Evolutionary conservation across 2,329 filamentous ascomycete genomes (phyloP), one percentile per base, ranked within the genome.

Genomic region (Paramyrothecium roridum): DNA sequence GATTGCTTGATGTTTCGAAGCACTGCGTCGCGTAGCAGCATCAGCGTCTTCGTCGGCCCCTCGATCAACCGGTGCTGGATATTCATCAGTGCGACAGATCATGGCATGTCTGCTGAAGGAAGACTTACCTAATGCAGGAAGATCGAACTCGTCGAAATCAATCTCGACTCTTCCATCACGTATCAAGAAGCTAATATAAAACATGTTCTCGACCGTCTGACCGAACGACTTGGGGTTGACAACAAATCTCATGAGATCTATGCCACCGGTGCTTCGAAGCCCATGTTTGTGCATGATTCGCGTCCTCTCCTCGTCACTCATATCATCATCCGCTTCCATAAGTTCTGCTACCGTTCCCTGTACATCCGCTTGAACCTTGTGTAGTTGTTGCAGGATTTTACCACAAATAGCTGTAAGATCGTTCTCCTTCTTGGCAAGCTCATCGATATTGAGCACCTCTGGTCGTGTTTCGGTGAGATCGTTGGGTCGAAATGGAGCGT

Each of bases 121-220:
- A 46, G 12, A 81, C 89, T 78, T 79, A 96, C 92, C 79, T 50
- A 98, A 72, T 21, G 91, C 85, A n/a, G 93, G 93, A 46, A 96
- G 75, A 2, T 83, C 86, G 57, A 88, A 76, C 13, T 85, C 80
- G 65, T 97, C 93, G 54, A 85, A 82, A 3, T 83, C 79, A n/a
- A 99, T 80, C 34, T 84, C 85, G 7, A 92, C 83, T 57, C 83
- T 85, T 12, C 92, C 92, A 72, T 99, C 95, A 56, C 90, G 86
- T 57, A 98, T 91, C 57, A 99, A 76, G 67, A 99, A 99, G 68
- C 91, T 96, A 63, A 96, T 84, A 69, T 98, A 98, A 72, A 99
- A 99, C 64, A 99, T 79, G 65, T 99, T 99, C 70, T 99, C 95
- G 8, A 99, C 87, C 0, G 92, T 96, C 72, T 99, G 95, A 0